Percentiles rank a stretch among this genome's conserved stretches.
Evolutionary conservation across 2,329 filamentous ascomycete genomes (phyloP).

Genomic region (Apiospora koreana): DNA sequence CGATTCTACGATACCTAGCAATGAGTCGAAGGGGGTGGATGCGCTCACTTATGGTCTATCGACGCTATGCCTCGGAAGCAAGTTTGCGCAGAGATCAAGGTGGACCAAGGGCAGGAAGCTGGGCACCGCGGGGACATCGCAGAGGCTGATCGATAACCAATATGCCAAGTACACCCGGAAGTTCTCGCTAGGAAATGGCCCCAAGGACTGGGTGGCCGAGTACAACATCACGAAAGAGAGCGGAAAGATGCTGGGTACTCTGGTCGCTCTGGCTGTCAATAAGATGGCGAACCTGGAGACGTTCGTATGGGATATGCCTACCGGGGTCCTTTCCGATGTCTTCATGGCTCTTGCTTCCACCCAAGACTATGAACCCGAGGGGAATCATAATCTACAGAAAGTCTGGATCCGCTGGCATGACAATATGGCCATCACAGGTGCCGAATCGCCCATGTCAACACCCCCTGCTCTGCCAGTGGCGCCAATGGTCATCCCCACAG

Average conservation of each 20-base stretch:
- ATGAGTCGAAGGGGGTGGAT: slow-evolving; percentile 74
- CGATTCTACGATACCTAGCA: slow-evolving; percentile 63
- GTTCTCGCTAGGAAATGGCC: slow-evolving; percentile 84
- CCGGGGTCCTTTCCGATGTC: slow-evolving; percentile 77
- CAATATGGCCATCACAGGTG: slow-evolving; percentile 53
- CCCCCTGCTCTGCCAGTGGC: slow-evolving; percentile 25
- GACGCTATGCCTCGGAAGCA: slow-evolving; percentile 71
- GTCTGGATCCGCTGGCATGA: slow-evolving; percentile 86
- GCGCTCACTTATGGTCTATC: slow-evolving; percentile 81
- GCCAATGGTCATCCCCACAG: slow-evolving; percentile 21
- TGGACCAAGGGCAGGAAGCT: slow-evolving; percentile 32
- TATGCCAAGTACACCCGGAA: slow-evolving; percentile 79
- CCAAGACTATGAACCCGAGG: slow-evolving; percentile 58
- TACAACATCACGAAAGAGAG: slow-evolving; percentile 82
- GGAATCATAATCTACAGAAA: slow-evolving; percentile 66
- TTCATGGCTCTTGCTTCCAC: slow-evolving; percentile 78
- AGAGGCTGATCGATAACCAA: slow-evolving; percentile 54
- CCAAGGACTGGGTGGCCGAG: slow-evolving; percentile 74
- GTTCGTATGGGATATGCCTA: slow-evolving; percentile 90
- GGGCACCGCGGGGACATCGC: slow-evolving; percentile 21
- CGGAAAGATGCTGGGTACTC: slow-evolving; percentile 84
- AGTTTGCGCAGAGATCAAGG: slow-evolving; percentile 41
- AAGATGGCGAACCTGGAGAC: slow-evolving; percentile 81
- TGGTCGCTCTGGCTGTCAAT: slow-evolving; percentile 77
- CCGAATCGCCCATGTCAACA: slow-evolving; percentile 34